Evolutionary conservation across 495 filamentous ascomycete genomes (phyloP), one percentile per base, ranked within the genome.

Genomic region (Xylaria venustula): DNA sequence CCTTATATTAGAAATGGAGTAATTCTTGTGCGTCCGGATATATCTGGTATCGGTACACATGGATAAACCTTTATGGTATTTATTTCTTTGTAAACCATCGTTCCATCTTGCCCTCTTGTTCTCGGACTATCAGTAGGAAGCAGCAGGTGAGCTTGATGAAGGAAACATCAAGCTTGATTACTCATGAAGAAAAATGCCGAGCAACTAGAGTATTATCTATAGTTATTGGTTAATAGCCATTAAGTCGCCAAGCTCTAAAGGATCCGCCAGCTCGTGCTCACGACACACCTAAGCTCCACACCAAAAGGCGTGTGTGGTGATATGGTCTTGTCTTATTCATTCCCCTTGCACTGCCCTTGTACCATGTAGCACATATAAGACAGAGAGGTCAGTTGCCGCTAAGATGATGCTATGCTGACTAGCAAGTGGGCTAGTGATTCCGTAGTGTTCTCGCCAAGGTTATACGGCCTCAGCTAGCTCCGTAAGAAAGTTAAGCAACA

Each of bases 401-500:
- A 1, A 44, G 34, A 45, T 55, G 53, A 28, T 15, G 25, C 32
- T 45, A 25, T 45, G 53, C 53, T 55, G 53, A 55, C 53, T 45
- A 55, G 53, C 40, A 45, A 30, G 14, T 22, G 26, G 26, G 53
- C 53, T 45, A 55, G 30, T 20, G 9, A 3, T 40, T 32, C 37
- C 26, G 40, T 15, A 55, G 53, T 30, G 53, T 55, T 44, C 30
- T 55, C 32, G 53, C 53, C 53, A 55, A 55, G 53, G 44, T 34
- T 34, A 4, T 55, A 45, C 14, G 25, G n/a, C 8, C 53, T 55
- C 25, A 55, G 23, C 53, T 42, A 42, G 25, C 22, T 15, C 9
- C 19, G 12, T 17, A 40, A 12, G 37, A 40, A 40, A 12, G 3
- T 40, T n/a, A n/a, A n/a, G n/a, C n/a, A 15, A 8, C 37, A 40